A percentile compares a stretch with the other conserved stretches of the same genome.
phyloP scores from a whole-genome alignment of 768 basidiomycete genomes.

The Pleurotus platypus region DNA sequence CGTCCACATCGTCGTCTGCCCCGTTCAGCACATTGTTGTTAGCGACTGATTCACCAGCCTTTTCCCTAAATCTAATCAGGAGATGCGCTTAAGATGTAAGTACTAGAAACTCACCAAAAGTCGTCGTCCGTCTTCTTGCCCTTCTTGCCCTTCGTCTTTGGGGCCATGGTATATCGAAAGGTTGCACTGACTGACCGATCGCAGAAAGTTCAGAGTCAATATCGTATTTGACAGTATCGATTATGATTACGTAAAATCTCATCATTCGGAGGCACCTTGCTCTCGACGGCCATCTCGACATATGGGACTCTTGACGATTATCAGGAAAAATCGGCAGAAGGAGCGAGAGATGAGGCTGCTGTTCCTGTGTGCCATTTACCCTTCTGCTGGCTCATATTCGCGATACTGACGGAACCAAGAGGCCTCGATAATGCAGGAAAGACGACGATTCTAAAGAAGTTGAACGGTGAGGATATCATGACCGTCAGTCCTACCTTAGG shows the following conservation, averaged over 20 bases:
- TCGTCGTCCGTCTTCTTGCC: constrained; percentile 80
- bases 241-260: no score
- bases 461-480: constrained; percentile 89
- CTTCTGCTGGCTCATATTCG: background rate
- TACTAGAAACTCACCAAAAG: constrained; percentile 58
- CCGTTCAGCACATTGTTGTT: constrained; percentile 31
- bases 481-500: constrained; percentile 91
- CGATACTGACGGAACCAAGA: constrained; percentile 36
- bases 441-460: constrained; percentile 94
- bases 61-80: constrained; percentile 44
- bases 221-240: background rate
- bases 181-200: background rate
- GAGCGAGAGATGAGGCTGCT: constrained; percentile 96
- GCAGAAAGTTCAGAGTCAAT: background rate
- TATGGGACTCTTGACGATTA: constrained; percentile 96
- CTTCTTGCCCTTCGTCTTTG: constrained; percentile 82
- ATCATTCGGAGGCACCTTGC: no score
- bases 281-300: no score
- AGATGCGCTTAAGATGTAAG: constrained; percentile 10
- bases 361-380: constrained; percentile 65
- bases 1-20: constrained; percentile 38
- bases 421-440: constrained; percentile 99
- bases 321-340: constrained; percentile 92
- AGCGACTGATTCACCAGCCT: constrained; percentile 54
- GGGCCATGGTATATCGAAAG: constrained; percentile 35